Evolutionary conservation across 148 eudicot species (phyloP).

Genomic region (Rhododendron ovatum): DNA sequence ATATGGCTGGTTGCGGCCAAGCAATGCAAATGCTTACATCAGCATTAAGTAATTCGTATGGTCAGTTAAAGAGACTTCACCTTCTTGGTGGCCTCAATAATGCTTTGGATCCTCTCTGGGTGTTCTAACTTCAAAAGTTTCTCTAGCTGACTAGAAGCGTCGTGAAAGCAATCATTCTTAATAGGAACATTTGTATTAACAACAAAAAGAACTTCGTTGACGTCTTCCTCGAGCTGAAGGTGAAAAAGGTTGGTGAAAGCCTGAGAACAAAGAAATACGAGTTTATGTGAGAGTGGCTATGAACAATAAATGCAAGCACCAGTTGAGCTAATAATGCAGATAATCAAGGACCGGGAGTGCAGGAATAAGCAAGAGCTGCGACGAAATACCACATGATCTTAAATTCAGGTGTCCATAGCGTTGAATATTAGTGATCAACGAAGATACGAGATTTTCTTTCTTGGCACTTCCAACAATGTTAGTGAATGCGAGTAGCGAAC

Average conservation of each 20-base stretch:
- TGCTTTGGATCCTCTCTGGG: slow-evolving; percentile 37
- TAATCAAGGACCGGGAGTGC: background rate
- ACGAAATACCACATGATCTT: background rate
- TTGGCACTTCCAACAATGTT: background rate
- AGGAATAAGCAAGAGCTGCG: background rate
- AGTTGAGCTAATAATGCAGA: background rate
- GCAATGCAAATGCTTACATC: background rate
- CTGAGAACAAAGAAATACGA: slow-evolving; percentile 28
- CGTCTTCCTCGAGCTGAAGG: slow-evolving; percentile 89
- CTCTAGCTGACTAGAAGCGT: slow-evolving; percentile 45
- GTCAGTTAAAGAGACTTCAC: slow-evolving; percentile 44
- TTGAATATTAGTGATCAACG: background rate
- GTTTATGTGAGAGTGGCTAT: background rate
- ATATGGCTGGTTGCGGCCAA: background rate
- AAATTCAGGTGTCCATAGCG: background rate
- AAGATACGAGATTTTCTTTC: background rate
- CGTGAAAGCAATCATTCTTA: slow-evolving; percentile 40
- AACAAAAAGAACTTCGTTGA: slow-evolving; percentile 86
- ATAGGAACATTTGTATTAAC: slow-evolving; percentile 35
- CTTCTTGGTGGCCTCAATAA: slow-evolving; percentile 47
- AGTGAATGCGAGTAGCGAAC: background rate
- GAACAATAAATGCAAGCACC: background rate
- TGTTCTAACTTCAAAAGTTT: slow-evolving; percentile 44
- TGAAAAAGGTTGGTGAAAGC: slow-evolving; percentile 63
- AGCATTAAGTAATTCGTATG: background rate